Base-by-base conservation (phyloP, 192 early-diverging fungal species). In the Entomortierella lignicola region DNA sequence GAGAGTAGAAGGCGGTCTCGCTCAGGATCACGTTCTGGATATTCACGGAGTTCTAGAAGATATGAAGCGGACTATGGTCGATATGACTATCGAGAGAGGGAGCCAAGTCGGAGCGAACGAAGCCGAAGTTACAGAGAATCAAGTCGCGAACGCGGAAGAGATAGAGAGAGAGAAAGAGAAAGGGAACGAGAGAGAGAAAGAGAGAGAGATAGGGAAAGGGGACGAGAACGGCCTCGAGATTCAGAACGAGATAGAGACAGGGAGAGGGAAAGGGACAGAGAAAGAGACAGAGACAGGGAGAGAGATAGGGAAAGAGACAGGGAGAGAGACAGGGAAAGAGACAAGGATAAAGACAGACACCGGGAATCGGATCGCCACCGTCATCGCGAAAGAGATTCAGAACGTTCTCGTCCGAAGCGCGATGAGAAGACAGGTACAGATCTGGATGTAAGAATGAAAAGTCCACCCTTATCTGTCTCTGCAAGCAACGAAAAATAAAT, bases 31-130 rank as follows among this genome's bases (percentile, higher is more conserved):
- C 75, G 75, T 4, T 69, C 75, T 2, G 60, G 68, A 42, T 79
- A 79, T 25, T 54, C 67, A 8, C 60, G 75, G 11, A 79, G 75
- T 42, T 69, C 75, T 2, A 55, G 75, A 29, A 55, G 43, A 20
- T 66, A 70, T 39, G 75, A 79, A 8, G 51, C 50, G 13, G 75
- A 79, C 7, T 69, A 69, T 47, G 72, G 56, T 10, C 56, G 72
- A 25, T 74, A 74, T 25, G 63, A 65, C 37, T 65, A 74, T 30
- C 64, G 56, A 5, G 63, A 64, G 37, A 37, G 63, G 30, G 63
- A 64, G 13, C 41, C 50, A 1, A 54, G 37, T 54, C 30, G 63
- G n/a, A 54, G 63, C 21, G 56, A 55, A 3, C 31, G 66, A 10
- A 59, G 47, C 30, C 31, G 56, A 27, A n/a, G 66, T 17, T 42